Evolutionary conservation across 305 asterid genomes (phyloP), one percentile per base, ranked within the genome.

Genomic region (Fraxinus angustifolia): DNA sequence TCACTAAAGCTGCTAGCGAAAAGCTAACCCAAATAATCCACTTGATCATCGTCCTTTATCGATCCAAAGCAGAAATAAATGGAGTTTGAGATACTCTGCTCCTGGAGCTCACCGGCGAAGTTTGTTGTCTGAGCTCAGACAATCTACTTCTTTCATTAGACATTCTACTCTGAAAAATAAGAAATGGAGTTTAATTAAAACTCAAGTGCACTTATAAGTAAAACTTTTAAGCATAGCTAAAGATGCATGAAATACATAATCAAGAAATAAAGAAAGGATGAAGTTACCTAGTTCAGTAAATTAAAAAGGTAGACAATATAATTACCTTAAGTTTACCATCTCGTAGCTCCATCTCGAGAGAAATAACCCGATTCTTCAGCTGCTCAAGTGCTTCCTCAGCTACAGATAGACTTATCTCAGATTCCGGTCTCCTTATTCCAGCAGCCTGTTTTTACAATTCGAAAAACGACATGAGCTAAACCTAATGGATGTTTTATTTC

Each of bases 341-440:
- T 81, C 92, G 85, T 36, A 96, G 88, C 85, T 96, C 97, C 88
- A 88, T 92, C 88, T 94, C 97, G 40, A 96, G 83, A 62, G 93
- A 77, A 82, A 81, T 81, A 21, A 91, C 77, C 87, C 90, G 86
- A 35, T 79, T 87, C 80, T 85, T 89, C 70, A 96, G 90, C 84
- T 94, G 93, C 78, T 89, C 91, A 40, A 96, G 92, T 83, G 98
- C 98, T 83, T 87, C 97, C 87, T 91, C 98, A 82, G 98, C 99
- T 75, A 85, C 90, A 6, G 91, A 65, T 33, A 82, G 85, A 85
- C 77, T 91, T 75, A 90, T 83, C 80, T 93, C 97, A 26, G 92
- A 83, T 42, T 90, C 75, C 73, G 92, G 87, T 83, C 82, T 88
- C 81, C 87, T 87, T 85, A 96, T 85, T 83, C 99, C 99, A 45